Evolutionary conservation across 2,329 filamentous ascomycete genomes (phyloP), one percentile per base, ranked within the genome.

Genomic region (Ophiostoma australiae): DNA sequence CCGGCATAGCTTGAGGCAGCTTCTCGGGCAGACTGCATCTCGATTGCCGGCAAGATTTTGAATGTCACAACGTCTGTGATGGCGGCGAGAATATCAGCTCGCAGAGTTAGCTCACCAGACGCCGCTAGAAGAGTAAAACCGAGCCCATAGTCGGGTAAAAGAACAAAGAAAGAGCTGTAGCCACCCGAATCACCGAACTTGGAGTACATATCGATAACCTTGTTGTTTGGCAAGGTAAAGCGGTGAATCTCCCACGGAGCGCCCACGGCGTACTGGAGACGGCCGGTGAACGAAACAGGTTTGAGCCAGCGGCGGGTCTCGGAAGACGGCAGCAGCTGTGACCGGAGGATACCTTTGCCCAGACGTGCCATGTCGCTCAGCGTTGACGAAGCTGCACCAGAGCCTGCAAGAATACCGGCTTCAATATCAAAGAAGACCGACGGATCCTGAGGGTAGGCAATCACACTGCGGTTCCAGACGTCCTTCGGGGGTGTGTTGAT

Each of bases 181-280:
- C 75, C 70, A 20, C 80, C 80, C 2, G 83, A 72, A 70, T 81
- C 80, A 2, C 84, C 84, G 2, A 75, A 76, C 74, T 85, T 86
- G 33, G 81, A 80, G 75, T 84, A 84, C 1, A 85, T 69, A 35
- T 85, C 82, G 17, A 84, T 76, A 0, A 82, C 74, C 3, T 81
- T 80, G 35, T 79, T 77, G 71, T 81, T 80, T 0, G 76, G 73
- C 5, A 80, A 80, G 69, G 80, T 75, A 39, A 76, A 74, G 39
- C 81, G 80, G 33, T 80, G 76, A 67, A 85, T 85, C 74, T 85
- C 83, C 82, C 83, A 85, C 0, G 82, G 82, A 6, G 78, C 78
- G 8, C 83, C 84, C 41, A 84, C 77, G 35, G 79, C 52, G 23
- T 58, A 58, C 11, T 58, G 52, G 4, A 58, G 52, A 27, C 52